A percentile compares a stretch with the other conserved stretches of the same genome.
These are phyloP conservation scores for Neonectria magnoliae DNA, from an alignment of 2,329 filamentous ascomycete genomes.

Conservation along the genomic window DNA sequence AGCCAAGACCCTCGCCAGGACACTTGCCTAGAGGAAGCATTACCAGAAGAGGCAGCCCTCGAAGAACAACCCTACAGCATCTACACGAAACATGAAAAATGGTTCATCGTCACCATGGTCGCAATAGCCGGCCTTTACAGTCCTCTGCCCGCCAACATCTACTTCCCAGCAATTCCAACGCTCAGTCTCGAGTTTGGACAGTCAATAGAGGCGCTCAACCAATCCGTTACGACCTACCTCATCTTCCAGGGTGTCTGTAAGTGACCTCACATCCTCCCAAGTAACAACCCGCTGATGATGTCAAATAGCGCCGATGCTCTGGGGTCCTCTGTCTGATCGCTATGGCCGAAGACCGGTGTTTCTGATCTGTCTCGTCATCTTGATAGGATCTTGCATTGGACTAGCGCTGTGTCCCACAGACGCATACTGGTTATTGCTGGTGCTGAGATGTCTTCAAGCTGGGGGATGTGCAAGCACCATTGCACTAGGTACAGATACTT, in stretches of 20 bases:
- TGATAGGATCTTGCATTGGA: constrained; percentile 46
- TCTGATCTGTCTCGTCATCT: constrained; percentile 42
- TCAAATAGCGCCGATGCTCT: constrained; percentile 45
- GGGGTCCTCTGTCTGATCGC: constrained; percentile 48
- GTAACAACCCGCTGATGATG: neutral
- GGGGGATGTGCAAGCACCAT: constrained; percentile 49
- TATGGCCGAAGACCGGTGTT: constrained; percentile 46
- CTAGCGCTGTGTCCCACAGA: constrained; percentile 45
- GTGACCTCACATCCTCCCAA: neutral
- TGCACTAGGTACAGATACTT: constrained; percentile 32
- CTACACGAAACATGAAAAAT: constrained; percentile 26
- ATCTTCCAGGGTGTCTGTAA: constrained; percentile 44
- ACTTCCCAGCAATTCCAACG: constrained; percentile 46
- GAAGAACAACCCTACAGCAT: constrained; percentile 20
- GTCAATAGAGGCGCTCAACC: constrained; percentile 45
- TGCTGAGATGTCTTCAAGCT: constrained; percentile 45
- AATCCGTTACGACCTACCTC: constrained; percentile 47
- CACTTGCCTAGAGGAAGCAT: neutral
- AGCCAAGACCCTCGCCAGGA: neutral
- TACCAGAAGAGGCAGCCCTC: neutral
- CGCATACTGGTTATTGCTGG: constrained; percentile 47
- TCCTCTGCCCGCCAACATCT: constrained; percentile 48
- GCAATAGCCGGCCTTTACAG: constrained; percentile 33
- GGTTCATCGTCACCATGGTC: constrained; percentile 26
- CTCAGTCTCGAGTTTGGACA: constrained; percentile 41